These are phyloP conservation scores for Pythium monospermum DNA, from an alignment of 352 stramenopile species.

Conservation along the genomic window DNA sequence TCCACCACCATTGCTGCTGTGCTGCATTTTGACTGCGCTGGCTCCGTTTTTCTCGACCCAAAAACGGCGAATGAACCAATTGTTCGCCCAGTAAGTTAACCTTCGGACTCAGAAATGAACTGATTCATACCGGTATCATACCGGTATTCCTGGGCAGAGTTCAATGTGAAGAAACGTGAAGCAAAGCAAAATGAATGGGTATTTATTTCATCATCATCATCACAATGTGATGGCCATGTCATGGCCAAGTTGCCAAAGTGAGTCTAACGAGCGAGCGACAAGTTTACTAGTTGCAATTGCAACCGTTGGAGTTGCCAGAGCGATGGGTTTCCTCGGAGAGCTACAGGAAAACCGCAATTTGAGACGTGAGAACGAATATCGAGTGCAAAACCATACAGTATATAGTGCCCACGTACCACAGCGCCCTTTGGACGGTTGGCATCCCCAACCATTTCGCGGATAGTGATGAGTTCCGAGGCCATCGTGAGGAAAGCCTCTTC, in stretches of 20 bases:
- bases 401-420: conserved; percentile 34
- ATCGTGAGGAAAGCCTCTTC: conserved; percentile 93
- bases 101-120: not conserved
- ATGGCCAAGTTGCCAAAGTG: too few relatives aligned
- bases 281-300: conserved; percentile 27
- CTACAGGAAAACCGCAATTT: conserved; percentile 1
- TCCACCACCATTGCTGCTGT: conserved; percentile 20
- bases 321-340: conserved; percentile 25
- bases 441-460: conserved; percentile 84
- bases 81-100: conserved; percentile 12
- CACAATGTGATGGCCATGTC: too few relatives aligned
- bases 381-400: not conserved
- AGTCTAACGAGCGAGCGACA: not conserved
- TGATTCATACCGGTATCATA: conserved; percentile 6
- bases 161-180: conserved; percentile 5
- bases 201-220: too few relatives aligned
- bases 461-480: conserved; percentile 90
- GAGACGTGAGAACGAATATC: not conserved
- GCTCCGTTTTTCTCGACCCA: not conserved
- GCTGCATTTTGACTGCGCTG: conserved; percentile 10
- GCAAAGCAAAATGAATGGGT: not conserved
- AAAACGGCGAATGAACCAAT: not conserved
- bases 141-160: conserved; percentile 7
- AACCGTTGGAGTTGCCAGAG: conserved; percentile 17
- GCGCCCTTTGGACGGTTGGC: conserved; percentile 55